Evolutionary conservation across 768 basidiomycete species (phyloP).

Genomic region (Pulveroboletus sp.): DNA sequence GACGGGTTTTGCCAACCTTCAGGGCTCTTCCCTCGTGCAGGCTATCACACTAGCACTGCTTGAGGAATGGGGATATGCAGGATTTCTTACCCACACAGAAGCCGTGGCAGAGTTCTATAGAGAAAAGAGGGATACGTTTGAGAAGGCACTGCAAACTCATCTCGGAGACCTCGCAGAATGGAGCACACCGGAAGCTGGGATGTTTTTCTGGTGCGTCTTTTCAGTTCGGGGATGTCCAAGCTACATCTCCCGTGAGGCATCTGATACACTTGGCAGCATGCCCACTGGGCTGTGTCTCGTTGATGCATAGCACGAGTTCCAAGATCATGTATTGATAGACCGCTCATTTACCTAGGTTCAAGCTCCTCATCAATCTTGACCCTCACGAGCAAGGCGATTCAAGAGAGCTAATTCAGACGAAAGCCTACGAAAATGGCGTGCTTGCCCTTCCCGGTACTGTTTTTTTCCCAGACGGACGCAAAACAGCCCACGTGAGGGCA

Average conservation of each 20-base stretch:
- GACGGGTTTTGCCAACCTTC: constrained; percentile 68
- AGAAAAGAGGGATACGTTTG: constrained; percentile 74
- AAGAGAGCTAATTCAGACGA: constrained; percentile 64
- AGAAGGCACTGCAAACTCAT: constrained; percentile 69
- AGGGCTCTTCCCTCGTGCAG: constrained; percentile 63
- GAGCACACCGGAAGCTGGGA: constrained; percentile 70
- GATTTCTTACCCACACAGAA: constrained; percentile 67
- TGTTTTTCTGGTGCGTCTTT: constrained; percentile 79
- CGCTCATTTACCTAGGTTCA: constrained; percentile 52
- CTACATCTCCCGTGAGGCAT: constrained; percentile 5
- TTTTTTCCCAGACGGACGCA: constrained; percentile 71
- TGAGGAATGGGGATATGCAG: constrained; percentile 71
- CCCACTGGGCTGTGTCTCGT: constrained; percentile 2
- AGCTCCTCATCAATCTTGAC: constrained; percentile 46
- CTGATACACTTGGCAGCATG: neutral
- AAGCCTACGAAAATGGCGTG: constrained; percentile 77
- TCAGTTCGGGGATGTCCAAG: constrained; percentile 8
- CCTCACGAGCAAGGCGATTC: constrained; percentile 58
- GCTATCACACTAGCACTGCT: constrained; percentile 58
- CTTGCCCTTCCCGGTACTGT: constrained; percentile 86
- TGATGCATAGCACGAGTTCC: constrained; percentile 1
- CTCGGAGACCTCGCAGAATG: constrained; percentile 77
- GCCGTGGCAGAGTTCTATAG: constrained; percentile 73
- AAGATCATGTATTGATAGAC: constrained; percentile 17
- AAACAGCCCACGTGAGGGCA: constrained; percentile 75